Percentiles rank a stretch among this genome's conserved stretches.
Evolutionary conservation across 225 moss, liverwort and hornwort genomes (phyloP).

Genomic region (Pseudoscleropodium purum): DNA sequence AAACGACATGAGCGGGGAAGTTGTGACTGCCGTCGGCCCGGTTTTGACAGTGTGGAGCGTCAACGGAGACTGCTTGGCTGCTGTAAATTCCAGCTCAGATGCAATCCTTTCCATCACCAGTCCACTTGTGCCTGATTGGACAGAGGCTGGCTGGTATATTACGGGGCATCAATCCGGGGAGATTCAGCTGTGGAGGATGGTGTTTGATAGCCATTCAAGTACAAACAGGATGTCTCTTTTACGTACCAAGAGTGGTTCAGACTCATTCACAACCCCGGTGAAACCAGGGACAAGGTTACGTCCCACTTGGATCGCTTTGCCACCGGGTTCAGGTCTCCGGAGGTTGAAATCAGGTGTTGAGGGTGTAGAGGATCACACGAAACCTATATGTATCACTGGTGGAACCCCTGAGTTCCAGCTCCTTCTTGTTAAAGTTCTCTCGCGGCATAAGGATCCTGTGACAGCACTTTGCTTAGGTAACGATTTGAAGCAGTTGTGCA

Average conservation of each 20-base stretch:
- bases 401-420: constrained; percentile 89
- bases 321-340: constrained; percentile 26
- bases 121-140: constrained; percentile 81
- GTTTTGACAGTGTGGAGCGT: constrained; percentile 89
- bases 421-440: constrained; percentile 64
- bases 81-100: constrained; percentile 71
- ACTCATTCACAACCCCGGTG: constrained; percentile 20
- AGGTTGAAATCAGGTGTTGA: constrained; percentile 31
- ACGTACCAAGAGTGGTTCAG: constrained; percentile 28
- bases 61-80: constrained; percentile 94
- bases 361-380: constrained; percentile 13
- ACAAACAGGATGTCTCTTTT: constrained; percentile 22
- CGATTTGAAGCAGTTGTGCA: constrained; percentile 94
- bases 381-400: constrained; percentile 42
- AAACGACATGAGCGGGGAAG: constrained; percentile 92
- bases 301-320: background rate
- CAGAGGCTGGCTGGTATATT: constrained; percentile 88
- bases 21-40: constrained; percentile 83
- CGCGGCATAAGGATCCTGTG: constrained; percentile 84
- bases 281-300: constrained; percentile 13
- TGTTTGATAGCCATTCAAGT: constrained; percentile 40
- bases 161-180: constrained; percentile 89
- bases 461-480: constrained; percentile 72
- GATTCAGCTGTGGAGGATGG: constrained; percentile 84
- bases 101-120: constrained; percentile 76